Evolutionary conservation across 2,329 filamentous ascomycete genomes (phyloP).

Genomic region (Colletotrichum lindemuthianum): DNA sequence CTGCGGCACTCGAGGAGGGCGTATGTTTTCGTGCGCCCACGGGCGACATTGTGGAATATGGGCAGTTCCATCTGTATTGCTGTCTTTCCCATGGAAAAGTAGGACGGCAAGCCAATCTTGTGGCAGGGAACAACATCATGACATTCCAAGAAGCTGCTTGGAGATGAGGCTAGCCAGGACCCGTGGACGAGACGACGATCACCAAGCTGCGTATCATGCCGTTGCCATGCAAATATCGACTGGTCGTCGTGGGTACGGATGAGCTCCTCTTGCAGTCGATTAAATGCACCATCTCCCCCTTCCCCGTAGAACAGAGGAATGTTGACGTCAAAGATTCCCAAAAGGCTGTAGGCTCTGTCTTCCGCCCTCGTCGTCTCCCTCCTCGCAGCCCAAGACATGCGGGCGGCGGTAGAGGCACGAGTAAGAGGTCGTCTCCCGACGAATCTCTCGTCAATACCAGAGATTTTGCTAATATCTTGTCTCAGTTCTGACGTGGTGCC

Average conservation of each 20-base stretch:
- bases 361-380: neutral
- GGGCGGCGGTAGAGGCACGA: neutral
- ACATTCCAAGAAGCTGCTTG: neutral
- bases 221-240: conserved; percentile 4
- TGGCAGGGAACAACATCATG: neutral
- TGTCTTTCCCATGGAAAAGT: neutral
- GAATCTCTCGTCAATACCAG: neutral
- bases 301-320: conserved; percentile 1
- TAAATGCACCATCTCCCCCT: neutral
- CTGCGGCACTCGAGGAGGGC: neutral
- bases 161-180: neutral
- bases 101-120: neutral
- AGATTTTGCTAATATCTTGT: neutral
- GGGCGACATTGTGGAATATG: neutral
- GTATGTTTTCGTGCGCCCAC: neutral
- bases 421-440: neutral
- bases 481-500: neutral
- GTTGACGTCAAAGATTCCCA: conserved; percentile 1
- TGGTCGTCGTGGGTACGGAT: neutral
- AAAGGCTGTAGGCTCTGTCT: conserved; percentile 2
- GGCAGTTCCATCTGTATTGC: neutral
- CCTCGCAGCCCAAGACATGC: conserved; percentile 8
- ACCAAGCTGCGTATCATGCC: neutral
- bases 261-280: neutral
- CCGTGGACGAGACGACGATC: neutral